A percentile compares a stretch with the other conserved stretches of the same genome.
Evolutionary conservation across 2,329 filamentous ascomycete genomes (phyloP).

Genomic region (Calonectria fujianensis): DNA sequence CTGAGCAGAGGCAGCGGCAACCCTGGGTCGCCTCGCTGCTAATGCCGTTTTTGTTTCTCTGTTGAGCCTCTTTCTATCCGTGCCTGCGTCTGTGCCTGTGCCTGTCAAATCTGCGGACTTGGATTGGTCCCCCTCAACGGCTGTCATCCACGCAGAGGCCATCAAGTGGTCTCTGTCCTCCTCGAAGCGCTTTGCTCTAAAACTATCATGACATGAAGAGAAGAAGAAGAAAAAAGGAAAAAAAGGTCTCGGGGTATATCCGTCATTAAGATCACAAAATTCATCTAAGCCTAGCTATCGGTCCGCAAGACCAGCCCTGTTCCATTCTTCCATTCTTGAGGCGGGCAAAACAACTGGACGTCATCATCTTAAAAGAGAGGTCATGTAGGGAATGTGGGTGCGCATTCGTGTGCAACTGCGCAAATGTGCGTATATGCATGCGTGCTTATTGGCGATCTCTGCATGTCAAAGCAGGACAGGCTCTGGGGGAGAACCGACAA

Average conservation of each 20-base stretch:
- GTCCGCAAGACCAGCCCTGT: conserved; percentile 36
- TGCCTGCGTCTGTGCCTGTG: conserved; percentile 35
- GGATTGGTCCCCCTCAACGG: conserved; percentile 36
- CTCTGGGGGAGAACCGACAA: neutral
- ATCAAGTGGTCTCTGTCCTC: conserved; percentile 32
- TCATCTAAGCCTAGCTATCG: conserved; percentile 43
- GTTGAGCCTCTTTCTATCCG: conserved; percentile 33
- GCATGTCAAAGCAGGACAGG: conserved; percentile 12
- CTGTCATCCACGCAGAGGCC: conserved; percentile 39
- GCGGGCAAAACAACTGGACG: conserved; percentile 45
- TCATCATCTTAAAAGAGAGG: conserved; percentile 33
- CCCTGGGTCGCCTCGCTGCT: conserved; percentile 30
- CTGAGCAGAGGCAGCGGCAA: conserved; percentile 36
- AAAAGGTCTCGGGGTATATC: conserved; percentile 57
- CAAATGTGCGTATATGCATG: neutral
- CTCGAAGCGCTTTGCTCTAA: conserved; percentile 44
- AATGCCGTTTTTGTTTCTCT: conserved; percentile 32
- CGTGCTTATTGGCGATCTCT: conserved; percentile 2
- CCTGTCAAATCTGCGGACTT: conserved; percentile 33
- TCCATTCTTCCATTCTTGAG: conserved; percentile 44
- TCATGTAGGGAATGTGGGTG: conserved; percentile 34
- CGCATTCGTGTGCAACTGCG: conserved; percentile 1
- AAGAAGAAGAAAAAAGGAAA: conserved; percentile 43
- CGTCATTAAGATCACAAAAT: conserved; percentile 54
- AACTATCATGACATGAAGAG: conserved; percentile 43